A percentile compares a stretch with the other conserved stretches of the same genome.
Conservation (phyloP, 805 yeast genomes). For the Candida manassasensis region DNA sequence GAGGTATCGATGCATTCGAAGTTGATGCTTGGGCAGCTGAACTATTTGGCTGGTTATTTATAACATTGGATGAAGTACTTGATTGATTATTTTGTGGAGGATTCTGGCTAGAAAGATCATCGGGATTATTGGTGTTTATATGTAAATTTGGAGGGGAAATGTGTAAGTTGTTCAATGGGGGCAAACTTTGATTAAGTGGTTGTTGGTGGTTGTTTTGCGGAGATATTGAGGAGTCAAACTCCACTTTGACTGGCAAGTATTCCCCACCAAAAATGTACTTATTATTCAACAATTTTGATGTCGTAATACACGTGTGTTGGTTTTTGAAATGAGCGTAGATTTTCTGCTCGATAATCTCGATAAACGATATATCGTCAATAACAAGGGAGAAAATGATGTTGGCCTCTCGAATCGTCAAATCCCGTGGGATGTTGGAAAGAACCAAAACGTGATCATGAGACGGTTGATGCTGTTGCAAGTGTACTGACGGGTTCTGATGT, state of each 20-base stretch:
- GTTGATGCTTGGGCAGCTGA: conserved; percentile 2
- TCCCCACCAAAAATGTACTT: conserved; percentile 36
- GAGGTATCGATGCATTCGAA: conserved; percentile 8
- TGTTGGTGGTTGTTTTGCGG: not conserved
- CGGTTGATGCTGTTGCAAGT: conserved; percentile 7
- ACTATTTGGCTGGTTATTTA: not conserved
- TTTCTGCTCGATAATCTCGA: conserved; percentile 40
- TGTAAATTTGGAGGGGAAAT: conserved; percentile 30
- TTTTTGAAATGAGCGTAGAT: conserved; percentile 34
- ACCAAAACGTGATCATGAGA: conserved; percentile 13
- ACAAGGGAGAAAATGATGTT: conserved; percentile 64
- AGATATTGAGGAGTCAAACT: conserved; percentile 19
- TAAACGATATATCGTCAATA: conserved; percentile 48
- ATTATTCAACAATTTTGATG: conserved; percentile 37
- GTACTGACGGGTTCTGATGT: conserved; percentile 1
- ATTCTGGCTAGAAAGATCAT: conserved; percentile 6
- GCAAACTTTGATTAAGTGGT: conserved; percentile 7
- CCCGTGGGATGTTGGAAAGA: conserved; percentile 57
- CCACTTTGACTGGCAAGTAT: conserved; percentile 33
- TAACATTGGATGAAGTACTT: not conserved
- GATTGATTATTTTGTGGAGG: conserved; percentile 3
- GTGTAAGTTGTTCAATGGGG: conserved; percentile 20
- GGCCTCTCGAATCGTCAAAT: conserved; percentile 63
- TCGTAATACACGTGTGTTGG: conserved; percentile 36
- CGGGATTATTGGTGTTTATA: conserved; percentile 11